Percentiles rank a stretch among this genome's conserved stretches.
Conservation (phyloP, 805 yeast genomes). For the Spathaspora girioi region DNA sequence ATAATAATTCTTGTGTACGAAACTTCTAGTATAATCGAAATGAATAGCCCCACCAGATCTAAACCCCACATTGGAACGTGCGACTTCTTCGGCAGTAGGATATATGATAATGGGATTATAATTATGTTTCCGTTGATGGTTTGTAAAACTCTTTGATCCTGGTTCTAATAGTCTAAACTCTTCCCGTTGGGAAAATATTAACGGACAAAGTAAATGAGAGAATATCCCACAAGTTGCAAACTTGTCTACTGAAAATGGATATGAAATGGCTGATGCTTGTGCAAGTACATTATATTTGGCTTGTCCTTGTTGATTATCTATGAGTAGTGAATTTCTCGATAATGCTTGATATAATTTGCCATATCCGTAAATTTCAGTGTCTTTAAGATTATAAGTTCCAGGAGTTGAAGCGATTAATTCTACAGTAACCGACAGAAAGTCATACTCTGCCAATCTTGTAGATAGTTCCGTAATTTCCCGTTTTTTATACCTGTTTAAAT, state of each 20-base stretch:
- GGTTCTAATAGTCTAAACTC: constrained; percentile 22
- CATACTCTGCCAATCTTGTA: constrained; percentile 25
- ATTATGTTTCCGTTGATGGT: constrained; percentile 21
- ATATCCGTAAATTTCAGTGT: constrained; percentile 42
- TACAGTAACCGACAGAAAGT: constrained; percentile 47
- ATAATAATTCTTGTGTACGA: constrained; percentile 32
- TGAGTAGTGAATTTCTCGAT: constrained; percentile 27
- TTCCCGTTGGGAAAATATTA: constrained; percentile 29
- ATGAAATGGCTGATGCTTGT: constrained; percentile 49
- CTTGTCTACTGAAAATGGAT: constrained; percentile 30
- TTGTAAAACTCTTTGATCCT: constrained; percentile 16
- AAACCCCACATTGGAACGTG: constrained; percentile 41
- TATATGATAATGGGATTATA: constrained; percentile 37
- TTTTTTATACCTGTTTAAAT: constrained; percentile 42
- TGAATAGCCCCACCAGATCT: constrained; percentile 50
- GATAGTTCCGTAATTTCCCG: constrained; percentile 23
- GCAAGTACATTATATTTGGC: constrained; percentile 31
- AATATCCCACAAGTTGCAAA: constrained; percentile 36
- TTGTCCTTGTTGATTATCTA: constrained; percentile 10
- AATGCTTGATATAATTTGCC: constrained; percentile 44
- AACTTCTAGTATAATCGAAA: constrained; percentile 30
- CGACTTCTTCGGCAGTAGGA: constrained; percentile 42
- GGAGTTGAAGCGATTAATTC: constrained; percentile 59
- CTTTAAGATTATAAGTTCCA: constrained; percentile 22
- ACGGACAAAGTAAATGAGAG: constrained; percentile 46